Base-by-base conservation (phyloP, 352 stramenopile genomes). In the Albugo laibachii region DNA sequence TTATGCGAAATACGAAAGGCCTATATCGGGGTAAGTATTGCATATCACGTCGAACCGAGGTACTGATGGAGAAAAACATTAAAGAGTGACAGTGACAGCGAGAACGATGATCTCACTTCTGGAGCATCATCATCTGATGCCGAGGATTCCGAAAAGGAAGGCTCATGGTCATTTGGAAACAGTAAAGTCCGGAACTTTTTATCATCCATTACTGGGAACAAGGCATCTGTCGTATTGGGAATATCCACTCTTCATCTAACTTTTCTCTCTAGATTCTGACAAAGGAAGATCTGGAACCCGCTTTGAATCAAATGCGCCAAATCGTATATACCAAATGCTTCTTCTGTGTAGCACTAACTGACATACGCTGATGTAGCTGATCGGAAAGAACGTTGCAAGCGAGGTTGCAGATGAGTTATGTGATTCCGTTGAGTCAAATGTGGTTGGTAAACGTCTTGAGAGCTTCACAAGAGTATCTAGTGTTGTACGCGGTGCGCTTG, bases 361-460 rank as follows among this genome's bases (percentile, higher is more conserved):
- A 31, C 18, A n/a, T 5, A 10, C 24, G 24, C 24, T 31, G 3
- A 38, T 34, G 13, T 54, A 96, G 60, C 59, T 99, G 5, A 94
- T 97, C 41, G 91, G 70, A 55, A 98, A 98, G 67, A 99, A 99
- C 62, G 95, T 99, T 2, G 93, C 95, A 11, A 71, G 75, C 5
- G 93, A 97, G 55, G 92, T 98, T 34, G 88, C 93, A 2, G 61
- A 95, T 20, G 84, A 97, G 40, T 76, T 99, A 36, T 97, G 84
- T 52, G 77, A 94, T 34, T 94, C 79, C n/a, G 93, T 99, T 35
- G 67, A 93, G 42, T 76, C 69, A 11, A 95, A 92, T 14, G 67
- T 99, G 16, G 62, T 97, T 11, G 93, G 93, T 5, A 93, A 98
- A 59, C 92, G 87, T 50, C 74, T 98, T 12, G 91, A 92, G 40